Base-by-base conservation (phyloP, 345 rosid species). In the Stellera chamaejasme region DNA sequence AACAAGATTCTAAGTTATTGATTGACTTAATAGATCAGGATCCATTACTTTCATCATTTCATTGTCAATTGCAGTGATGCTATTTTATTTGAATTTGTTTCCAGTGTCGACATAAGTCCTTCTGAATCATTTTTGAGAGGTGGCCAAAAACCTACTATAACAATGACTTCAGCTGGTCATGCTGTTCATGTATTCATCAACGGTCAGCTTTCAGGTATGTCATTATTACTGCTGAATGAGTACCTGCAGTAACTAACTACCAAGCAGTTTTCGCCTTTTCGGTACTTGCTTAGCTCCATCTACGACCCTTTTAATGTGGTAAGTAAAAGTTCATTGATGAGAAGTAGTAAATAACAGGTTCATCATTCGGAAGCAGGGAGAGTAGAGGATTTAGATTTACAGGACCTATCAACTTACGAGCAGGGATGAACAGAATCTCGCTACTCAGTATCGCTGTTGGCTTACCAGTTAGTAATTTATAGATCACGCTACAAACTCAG, bases 101-200 rank as follows among this genome's bases (percentile, higher is more conserved):
- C 12, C 67, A 89, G 96, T 55, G 82, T 93, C 45, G 79, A 86
- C 54, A 70, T 93, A n/a, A 73, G 80, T 68, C 62, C 85, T 11
- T 82, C 96, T 12, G 98, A 92, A 73, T 76, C 85, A 27, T 84
- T 82, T 73, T 74, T 82, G 39, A 72, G 56, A 49, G 83, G 82
- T 57, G 95, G 84, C 56, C 64, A 72, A 54, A 77, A 75, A 74
- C 95, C 98, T 2, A 79, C 59, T 25, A 87, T 93, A 50, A 61
- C 66, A 2, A 82, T 93, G 11, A 67, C 81, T 50, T 93, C 99
- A 48, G 81, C 89, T 43, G 99, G 99, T 45, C 89, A 89, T 79
- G 97, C 82, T 57, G 75, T 93, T 66, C 96, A 82, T 74, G 89
- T 93, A 52, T 93, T 89, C 72, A 66, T 93, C 66, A 93, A 89